A percentile compares a stretch with the other conserved stretches of the same genome.
These are phyloP conservation scores for Vicia villosa DNA, from an alignment of 306 rosid species.

Conservation along the genomic window DNA sequence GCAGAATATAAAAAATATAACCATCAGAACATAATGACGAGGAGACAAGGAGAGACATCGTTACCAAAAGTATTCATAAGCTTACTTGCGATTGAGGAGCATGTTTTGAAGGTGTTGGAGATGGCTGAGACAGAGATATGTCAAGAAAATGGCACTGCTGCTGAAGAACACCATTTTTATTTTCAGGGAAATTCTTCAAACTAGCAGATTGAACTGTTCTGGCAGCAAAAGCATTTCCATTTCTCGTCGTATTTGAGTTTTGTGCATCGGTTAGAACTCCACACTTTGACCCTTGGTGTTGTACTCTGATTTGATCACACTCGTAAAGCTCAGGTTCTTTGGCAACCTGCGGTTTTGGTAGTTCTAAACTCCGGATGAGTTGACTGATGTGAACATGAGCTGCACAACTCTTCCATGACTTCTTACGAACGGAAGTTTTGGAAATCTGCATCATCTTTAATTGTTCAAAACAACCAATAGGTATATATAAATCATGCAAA, in stretches of 20 bases:
- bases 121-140: constrained; percentile 33
- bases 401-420: constrained; percentile 61
- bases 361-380: constrained; percentile 51
- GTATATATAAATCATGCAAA: constrained; percentile 14
- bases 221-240: constrained; percentile 32
- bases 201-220: constrained; percentile 36
- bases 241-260: constrained; percentile 35
- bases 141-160: constrained; percentile 43
- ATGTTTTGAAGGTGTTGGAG: constrained; percentile 20
- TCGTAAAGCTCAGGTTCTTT: constrained; percentile 38
- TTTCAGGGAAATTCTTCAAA: constrained; percentile 37
- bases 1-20: constrained; percentile 36
- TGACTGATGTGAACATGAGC: constrained; percentile 69
- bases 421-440: constrained; percentile 30
- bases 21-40: constrained; percentile 31
- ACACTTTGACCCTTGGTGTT: constrained; percentile 45
- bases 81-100: constrained; percentile 63
- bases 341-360: constrained; percentile 33
- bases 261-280: constrained; percentile 39
- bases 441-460: constrained; percentile 44
- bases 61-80: constrained; percentile 12
- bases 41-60: constrained; percentile 3
- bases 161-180: constrained; percentile 44
- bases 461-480: constrained; percentile 19
- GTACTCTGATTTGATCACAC: constrained; percentile 30